Percentiles rank a stretch among this genome's conserved stretches.
Evolutionary conservation across 2,329 filamentous ascomycete genomes (phyloP).

Genomic region (Penicillium verrucosum): DNA sequence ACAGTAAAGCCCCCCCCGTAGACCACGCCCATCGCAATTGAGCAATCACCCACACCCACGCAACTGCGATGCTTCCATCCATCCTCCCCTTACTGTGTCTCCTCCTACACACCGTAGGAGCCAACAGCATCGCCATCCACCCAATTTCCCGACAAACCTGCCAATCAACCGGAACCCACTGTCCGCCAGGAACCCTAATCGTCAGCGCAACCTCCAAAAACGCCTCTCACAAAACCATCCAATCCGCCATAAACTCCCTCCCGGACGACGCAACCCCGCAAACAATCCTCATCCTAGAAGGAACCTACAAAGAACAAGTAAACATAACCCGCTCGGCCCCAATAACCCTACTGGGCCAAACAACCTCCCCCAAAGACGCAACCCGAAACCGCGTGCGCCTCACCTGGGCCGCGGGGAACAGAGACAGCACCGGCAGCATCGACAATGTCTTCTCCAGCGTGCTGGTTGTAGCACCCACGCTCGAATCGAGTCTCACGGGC

Average conservation of each 20-base stretch:
- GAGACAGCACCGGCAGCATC: constrained; percentile 38
- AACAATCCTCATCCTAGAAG: constrained; percentile 59
- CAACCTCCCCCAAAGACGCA: constrained; percentile 46
- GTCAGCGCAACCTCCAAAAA: constrained; percentile 25
- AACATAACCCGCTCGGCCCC: constrained; percentile 63
- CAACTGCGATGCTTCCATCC: background rate
- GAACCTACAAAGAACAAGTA: constrained; percentile 61
- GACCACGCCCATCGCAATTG: background rate
- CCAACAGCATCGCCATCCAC: constrained; percentile 6
- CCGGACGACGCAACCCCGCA: constrained; percentile 46
- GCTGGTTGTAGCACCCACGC: constrained; percentile 61
- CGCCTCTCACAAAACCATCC: constrained; percentile 40
- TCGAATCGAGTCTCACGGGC: constrained; percentile 62
- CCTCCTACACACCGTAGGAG: background rate
- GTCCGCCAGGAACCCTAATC: constrained; percentile 28
- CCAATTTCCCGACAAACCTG: constrained; percentile 19
- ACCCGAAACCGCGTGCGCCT: constrained; percentile 54
- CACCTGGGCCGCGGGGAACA: constrained; percentile 57
- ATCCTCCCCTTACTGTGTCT: background rate
- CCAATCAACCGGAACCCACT: constrained; percentile 24
- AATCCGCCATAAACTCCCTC: constrained; percentile 49
- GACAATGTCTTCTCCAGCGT: constrained; percentile 64
- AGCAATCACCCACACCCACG: background rate
- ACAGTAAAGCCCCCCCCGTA: background rate
- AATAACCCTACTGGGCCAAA: constrained; percentile 61